phyloP scores from a whole-genome alignment of 2,329 filamentous ascomycete species.

The Xylariaceae sp. region DNA sequence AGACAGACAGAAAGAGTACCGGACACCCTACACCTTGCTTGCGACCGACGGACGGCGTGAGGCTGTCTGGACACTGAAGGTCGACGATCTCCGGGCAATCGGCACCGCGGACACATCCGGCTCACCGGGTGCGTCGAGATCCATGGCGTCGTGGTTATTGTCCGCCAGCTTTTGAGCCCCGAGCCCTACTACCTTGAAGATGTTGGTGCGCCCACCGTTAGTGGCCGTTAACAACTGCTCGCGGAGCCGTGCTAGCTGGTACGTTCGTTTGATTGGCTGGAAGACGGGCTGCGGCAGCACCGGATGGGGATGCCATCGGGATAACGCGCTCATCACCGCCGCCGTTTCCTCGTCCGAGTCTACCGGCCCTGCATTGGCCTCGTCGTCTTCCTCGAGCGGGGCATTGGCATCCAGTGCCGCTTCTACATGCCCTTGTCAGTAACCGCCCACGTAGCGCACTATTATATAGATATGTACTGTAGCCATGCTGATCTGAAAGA shows the following conservation, averaged over 20 bases:
- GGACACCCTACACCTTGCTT: conserved; percentile 37
- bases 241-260: conserved; percentile 56
- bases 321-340: conserved; percentile 75
- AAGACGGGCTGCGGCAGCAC: conserved; percentile 62
- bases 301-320: conserved; percentile 72
- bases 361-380: conserved; percentile 71
- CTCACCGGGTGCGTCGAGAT: conserved; percentile 53
- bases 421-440: conserved; percentile 48
- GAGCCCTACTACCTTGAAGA: conserved; percentile 55
- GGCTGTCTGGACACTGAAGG: conserved; percentile 39
- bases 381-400: conserved; percentile 79
- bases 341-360: conserved; percentile 95
- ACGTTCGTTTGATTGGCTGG: conserved; percentile 56
- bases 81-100: conserved; percentile 39
- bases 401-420: conserved; percentile 93
- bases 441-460: background rate
- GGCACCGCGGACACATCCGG: conserved; percentile 41
- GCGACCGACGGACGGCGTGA: conserved; percentile 43
- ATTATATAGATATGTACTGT: background rate
- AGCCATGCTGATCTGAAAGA: background rate
- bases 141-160: conserved; percentile 39
- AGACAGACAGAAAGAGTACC: too few relatives aligned
- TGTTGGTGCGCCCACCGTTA: conserved; percentile 59
- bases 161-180: conserved; percentile 51
- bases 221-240: conserved; percentile 63